Evolutionary conservation across 306 rosid species (phyloP).

Genomic region (Pueraria montana): DNA sequence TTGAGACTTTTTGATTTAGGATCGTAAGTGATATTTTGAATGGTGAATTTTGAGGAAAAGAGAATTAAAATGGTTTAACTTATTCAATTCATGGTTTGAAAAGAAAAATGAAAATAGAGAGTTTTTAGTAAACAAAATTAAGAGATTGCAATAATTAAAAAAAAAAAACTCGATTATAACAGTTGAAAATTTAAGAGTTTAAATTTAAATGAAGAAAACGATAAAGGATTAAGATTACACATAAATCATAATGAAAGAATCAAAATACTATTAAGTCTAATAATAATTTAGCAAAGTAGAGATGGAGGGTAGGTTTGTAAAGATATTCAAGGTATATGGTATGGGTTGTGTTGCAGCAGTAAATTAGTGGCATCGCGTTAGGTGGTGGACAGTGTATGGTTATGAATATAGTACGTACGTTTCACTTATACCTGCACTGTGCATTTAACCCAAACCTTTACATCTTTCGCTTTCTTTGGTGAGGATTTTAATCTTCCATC

Average conservation of each 20-base stretch:
- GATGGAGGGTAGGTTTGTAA: background rate
- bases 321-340: background rate
- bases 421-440: background rate
- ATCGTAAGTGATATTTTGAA: background rate
- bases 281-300: background rate
- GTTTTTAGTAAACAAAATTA: background rate
- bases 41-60: background rate
- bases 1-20: background rate
- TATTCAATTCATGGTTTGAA: background rate
- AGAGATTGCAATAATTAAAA: background rate
- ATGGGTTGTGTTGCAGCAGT: background rate
- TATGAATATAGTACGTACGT: slow-evolving; percentile 44
- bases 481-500: background rate
- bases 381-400: slow-evolving; percentile 31
- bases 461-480: background rate
- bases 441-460: background rate
- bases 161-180: too few relatives aligned
- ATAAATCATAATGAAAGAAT: too few relatives aligned
- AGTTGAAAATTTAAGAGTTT: too few relatives aligned
- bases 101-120: background rate
- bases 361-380: slow-evolving; percentile 22
- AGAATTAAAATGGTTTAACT: background rate
- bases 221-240: too few relatives aligned
- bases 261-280: background rate
- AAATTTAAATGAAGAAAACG: too few relatives aligned